These are phyloP conservation scores for Podaxis sp. DNA, from an alignment of 768 basidiomycete species.

Conservation along the genomic window DNA sequence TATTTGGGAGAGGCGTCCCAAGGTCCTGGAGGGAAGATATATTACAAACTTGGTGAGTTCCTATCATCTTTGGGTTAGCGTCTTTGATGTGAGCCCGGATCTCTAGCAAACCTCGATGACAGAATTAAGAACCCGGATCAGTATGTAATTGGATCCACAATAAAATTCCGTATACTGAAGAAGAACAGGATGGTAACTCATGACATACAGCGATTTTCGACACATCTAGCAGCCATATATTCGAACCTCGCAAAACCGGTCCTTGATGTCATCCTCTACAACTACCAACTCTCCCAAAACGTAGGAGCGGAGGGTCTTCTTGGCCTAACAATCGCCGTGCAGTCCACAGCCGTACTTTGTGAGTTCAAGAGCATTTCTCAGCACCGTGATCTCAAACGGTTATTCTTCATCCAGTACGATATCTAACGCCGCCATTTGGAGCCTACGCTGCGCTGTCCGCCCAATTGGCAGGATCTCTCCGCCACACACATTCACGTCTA, in stretches of 20 bases:
- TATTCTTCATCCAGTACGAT: conserved; percentile 59
- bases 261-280: conserved; percentile 91
- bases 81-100: not conserved
- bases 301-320: conserved; percentile 93
- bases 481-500: conserved; percentile 89
- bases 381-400: not conserved
- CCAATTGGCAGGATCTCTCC: conserved; percentile 83
- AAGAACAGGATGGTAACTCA: conserved; percentile 83
- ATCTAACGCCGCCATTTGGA: conserved; percentile 89
- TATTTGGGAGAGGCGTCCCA: conserved; percentile 79
- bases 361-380: conserved; percentile 29
- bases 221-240: conserved; percentile 90
- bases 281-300: conserved; percentile 91
- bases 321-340: conserved; percentile 80
- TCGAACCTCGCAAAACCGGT: conserved; percentile 92
- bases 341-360: conserved; percentile 81
- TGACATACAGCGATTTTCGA: conserved; percentile 92
- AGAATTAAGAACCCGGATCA: conserved; percentile 96
- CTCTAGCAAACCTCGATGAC: conserved; percentile 87
- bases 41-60: conserved; percentile 84
- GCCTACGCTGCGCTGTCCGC: conserved; percentile 87
- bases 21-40: conserved; percentile 74
- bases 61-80: not conserved
- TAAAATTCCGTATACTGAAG: conserved; percentile 15
- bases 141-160: conserved; percentile 36